phyloP scores from a whole-genome alignment of 2,329 filamentous ascomycete species.

The Trichoderma guizhouense region DNA sequence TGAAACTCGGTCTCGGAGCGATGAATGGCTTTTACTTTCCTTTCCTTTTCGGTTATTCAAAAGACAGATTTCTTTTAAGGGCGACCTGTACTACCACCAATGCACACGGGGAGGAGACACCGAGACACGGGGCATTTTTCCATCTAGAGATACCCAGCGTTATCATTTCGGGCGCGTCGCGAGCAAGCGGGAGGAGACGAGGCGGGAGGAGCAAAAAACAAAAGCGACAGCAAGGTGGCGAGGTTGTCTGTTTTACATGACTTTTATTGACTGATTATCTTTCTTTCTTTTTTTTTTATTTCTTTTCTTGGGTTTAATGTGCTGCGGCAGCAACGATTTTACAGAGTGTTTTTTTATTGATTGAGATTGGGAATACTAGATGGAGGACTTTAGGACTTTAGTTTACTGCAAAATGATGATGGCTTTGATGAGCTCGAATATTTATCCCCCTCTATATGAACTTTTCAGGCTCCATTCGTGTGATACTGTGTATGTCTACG shows the following conservation, averaged over 20 bases:
- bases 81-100: slow-evolving; percentile 24
- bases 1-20: slow-evolving; percentile 15
- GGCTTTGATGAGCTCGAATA: slow-evolving; percentile 18
- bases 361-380: slow-evolving; percentile 12
- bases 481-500: not conserved
- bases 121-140: slow-evolving; percentile 31
- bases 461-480: not conserved
- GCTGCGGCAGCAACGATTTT: not conserved
- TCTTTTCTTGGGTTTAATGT: not conserved
- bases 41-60: slow-evolving; percentile 15
- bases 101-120: slow-evolving; percentile 19
- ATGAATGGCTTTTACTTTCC: not conserved
- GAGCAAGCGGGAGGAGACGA: not conserved
- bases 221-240: slow-evolving; percentile 14
- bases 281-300: not conserved
- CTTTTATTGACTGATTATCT: not conserved
- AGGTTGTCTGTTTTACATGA: slow-evolving; percentile 16
- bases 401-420: slow-evolving; percentile 19
- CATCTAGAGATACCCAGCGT: slow-evolving; percentile 38
- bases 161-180: slow-evolving; percentile 21
- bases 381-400: slow-evolving; percentile 14
- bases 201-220: not conserved
- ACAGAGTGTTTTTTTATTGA: not conserved
- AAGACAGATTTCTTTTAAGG: slow-evolving; percentile 21
- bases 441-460: not conserved